A percentile compares a stretch with the other conserved stretches of the same genome.
These are phyloP conservation scores for Krasilnikovozyma curviuscula DNA, from an alignment of 768 basidiomycete genomes.

Conservation along the genomic window DNA sequence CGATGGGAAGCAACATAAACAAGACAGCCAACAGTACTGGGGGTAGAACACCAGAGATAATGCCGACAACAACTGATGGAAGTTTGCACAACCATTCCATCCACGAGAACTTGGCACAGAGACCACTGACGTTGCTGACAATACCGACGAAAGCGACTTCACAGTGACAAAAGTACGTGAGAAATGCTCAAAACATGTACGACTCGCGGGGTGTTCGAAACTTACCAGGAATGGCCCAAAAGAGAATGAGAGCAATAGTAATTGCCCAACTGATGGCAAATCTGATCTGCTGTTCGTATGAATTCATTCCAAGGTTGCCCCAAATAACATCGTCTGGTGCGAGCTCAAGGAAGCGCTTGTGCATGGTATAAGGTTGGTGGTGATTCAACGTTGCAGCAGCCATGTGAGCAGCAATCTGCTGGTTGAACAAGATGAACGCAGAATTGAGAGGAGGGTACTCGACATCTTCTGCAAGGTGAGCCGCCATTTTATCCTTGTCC, in stretches of 20 bases:
- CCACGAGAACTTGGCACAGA: conserved; percentile 48
- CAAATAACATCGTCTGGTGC: conserved; percentile 80
- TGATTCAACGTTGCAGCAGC: conserved; percentile 55
- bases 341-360: conserved; percentile 54
- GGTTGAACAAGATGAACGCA: conserved; percentile 18
- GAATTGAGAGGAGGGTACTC: conserved; percentile 25
- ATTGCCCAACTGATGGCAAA: conserved; percentile 46
- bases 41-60: conserved; percentile 50
- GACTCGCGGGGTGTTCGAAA: not conserved
- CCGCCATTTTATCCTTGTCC: conserved; percentile 17
- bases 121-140: conserved; percentile 55
- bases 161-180: not conserved
- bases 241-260: conserved; percentile 60
- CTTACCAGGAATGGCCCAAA: conserved; percentile 70
- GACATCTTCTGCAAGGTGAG: conserved; percentile 19
- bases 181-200: not conserved
- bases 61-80: conserved; percentile 26
- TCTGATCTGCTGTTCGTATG: conserved; percentile 62
- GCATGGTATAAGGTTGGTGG: conserved; percentile 56
- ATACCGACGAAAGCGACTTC: conserved; percentile 67
- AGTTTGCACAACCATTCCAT: conserved; percentile 66
- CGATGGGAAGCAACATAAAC: conserved; percentile 69
- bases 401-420: conserved; percentile 79
- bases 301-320: conserved; percentile 71
- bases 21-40: conserved; percentile 71